phyloP scores from a whole-genome alignment of 345 rosid species.

The Eutrema yunnanense region DNA sequence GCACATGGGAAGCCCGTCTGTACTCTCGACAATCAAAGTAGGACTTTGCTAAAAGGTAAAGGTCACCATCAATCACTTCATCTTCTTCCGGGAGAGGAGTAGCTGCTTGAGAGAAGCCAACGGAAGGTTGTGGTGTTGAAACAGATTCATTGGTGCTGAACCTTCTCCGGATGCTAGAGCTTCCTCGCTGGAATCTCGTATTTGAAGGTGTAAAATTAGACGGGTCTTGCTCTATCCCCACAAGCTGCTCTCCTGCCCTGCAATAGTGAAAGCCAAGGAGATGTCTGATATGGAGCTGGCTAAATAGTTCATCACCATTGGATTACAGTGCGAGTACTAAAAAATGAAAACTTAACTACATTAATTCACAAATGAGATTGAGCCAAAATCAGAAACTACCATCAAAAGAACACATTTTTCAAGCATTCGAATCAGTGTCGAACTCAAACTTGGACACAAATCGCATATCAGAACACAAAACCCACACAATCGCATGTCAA shows the following conservation, averaged over 20 bases:
- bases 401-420: neutral
- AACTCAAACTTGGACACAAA: neutral
- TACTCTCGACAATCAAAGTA: slow-evolving; percentile 88
- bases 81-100: slow-evolving; percentile 86
- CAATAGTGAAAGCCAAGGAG: neutral
- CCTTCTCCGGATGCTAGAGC: slow-evolving; percentile 85
- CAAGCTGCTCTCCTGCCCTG: slow-evolving; percentile 95
- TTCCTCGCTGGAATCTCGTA: slow-evolving; percentile 95
- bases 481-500: neutral
- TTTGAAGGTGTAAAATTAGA: slow-evolving; percentile 85
- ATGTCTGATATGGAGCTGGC: neutral
- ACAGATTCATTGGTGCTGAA: slow-evolving; percentile 70
- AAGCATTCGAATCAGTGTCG: neutral
- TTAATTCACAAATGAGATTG: neutral
- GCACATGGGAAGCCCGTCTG: slow-evolving; percentile 76
- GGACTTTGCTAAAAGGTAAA: slow-evolving; percentile 84
- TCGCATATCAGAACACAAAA: neutral
- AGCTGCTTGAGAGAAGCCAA: slow-evolving; percentile 66
- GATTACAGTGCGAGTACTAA: neutral
- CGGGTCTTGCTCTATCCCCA: slow-evolving; percentile 89
- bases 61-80: slow-evolving; percentile 66
- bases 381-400: neutral
- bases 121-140: slow-evolving; percentile 61
- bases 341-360: neutral
- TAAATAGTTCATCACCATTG: neutral